These are phyloP conservation scores for Artemisia annua DNA, from an alignment of 129 eudicot genomes.

Conservation along the genomic window DNA sequence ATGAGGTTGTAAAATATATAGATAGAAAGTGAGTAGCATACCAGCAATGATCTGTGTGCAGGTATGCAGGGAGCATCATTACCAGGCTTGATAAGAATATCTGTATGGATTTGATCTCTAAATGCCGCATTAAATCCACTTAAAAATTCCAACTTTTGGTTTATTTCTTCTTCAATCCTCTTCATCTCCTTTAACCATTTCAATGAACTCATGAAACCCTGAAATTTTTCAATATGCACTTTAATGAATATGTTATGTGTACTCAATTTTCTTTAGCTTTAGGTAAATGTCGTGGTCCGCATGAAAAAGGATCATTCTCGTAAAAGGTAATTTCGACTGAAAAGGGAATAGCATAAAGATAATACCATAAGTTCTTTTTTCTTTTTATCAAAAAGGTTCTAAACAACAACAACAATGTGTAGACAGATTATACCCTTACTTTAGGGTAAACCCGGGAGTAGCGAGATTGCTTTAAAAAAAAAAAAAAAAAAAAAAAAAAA, in stretches of 20 bases:
- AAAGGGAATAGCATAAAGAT: background rate
- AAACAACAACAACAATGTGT: too few relatives aligned
- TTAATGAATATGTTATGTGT: background rate
- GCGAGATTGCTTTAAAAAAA: too few relatives aligned
- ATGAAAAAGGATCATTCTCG: background rate
- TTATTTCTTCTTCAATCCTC: slow-evolving; percentile 72
- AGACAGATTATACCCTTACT: too few relatives aligned
- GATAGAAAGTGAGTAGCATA: slow-evolving; percentile 13
- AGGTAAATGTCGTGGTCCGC: background rate
- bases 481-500: too few relatives aligned
- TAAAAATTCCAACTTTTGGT: slow-evolving; percentile 62
- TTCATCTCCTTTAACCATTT: slow-evolving; percentile 93
- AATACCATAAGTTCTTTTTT: too few relatives aligned
- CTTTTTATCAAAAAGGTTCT: too few relatives aligned
- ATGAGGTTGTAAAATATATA: background rate
- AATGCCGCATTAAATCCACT: slow-evolving; percentile 69
- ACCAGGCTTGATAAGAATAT: slow-evolving; percentile 84
- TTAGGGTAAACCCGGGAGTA: too few relatives aligned
- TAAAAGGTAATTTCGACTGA: background rate
- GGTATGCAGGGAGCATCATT: slow-evolving; percentile 72
- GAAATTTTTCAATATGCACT: slow-evolving; percentile 19
- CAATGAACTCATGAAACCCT: slow-evolving; percentile 82
- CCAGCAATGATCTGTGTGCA: slow-evolving; percentile 87
- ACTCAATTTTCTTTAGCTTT: background rate
- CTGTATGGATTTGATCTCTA: slow-evolving; percentile 75